phyloP scores from a whole-genome alignment of 495 filamentous ascomycete genomes.

The Aspergillus ostianus region DNA sequence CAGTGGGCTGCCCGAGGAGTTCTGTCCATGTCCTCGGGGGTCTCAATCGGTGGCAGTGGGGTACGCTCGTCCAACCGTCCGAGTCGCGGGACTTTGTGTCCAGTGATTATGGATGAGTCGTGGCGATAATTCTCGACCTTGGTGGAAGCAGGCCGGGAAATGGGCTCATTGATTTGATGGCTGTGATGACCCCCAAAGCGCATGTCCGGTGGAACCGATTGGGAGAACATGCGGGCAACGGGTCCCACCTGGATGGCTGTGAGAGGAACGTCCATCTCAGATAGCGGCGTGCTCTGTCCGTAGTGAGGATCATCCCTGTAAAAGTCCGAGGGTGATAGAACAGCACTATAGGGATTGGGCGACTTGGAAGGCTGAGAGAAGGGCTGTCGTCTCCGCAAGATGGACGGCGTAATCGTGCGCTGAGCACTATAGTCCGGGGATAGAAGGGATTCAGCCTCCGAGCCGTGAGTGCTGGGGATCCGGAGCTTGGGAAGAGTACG shows the following conservation, averaged over 20 bases:
- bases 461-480: slow-evolving; percentile 41
- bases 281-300: slow-evolving; percentile 75
- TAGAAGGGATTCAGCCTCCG: slow-evolving; percentile 11
- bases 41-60: slow-evolving; percentile 30
- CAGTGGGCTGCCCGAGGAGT: slow-evolving; percentile 29
- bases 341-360: slow-evolving; percentile 3
- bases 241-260: slow-evolving; percentile 69
- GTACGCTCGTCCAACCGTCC: slow-evolving; percentile 19
- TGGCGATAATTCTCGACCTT: slow-evolving; percentile 16
- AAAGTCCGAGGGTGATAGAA: slow-evolving; percentile 25
- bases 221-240: slow-evolving; percentile 68
- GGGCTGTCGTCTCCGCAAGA: slow-evolving; percentile 4
- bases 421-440: slow-evolving; percentile 19
- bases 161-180: slow-evolving; percentile 9
- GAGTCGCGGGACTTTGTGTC: slow-evolving; percentile 7
- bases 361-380: background rate
- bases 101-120: slow-evolving; percentile 6
- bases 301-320: slow-evolving; percentile 48
- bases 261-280: slow-evolving; percentile 85
- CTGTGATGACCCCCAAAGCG: slow-evolving; percentile 22
- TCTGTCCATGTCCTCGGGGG: slow-evolving; percentile 25
- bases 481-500: slow-evolving; percentile 56
- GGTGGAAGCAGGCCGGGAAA: slow-evolving; percentile 23
- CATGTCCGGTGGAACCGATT: slow-evolving; percentile 95
- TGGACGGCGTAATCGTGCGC: slow-evolving; percentile 26